phyloP scores from a whole-genome alignment of 495 filamentous ascomycete species.

The Venustampulla echinocandica region DNA sequence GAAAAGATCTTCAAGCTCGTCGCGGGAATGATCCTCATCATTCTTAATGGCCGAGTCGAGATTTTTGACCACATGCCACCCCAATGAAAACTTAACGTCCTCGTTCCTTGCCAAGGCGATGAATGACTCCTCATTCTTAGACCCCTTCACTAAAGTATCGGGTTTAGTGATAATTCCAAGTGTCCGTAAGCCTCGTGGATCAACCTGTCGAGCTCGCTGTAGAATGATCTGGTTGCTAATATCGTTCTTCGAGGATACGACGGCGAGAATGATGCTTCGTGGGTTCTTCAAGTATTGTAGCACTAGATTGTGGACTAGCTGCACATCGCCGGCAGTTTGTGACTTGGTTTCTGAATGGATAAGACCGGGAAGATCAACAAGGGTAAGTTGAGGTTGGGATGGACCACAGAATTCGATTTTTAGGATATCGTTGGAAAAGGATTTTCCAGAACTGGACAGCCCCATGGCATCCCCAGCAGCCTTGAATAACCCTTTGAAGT shows the following conservation, averaged over 20 bases:
- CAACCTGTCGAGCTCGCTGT: slow-evolving; percentile 49
- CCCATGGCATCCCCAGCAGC: slow-evolving; percentile 45
- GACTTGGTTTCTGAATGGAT: slow-evolving; percentile 40
- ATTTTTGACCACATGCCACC: slow-evolving; percentile 46
- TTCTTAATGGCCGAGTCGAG: slow-evolving; percentile 31
- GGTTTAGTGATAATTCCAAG: slow-evolving; percentile 57
- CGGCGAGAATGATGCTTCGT: slow-evolving; percentile 55
- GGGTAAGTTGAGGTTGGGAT: slow-evolving; percentile 51
- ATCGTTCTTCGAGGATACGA: slow-evolving; percentile 58
- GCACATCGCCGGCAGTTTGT: slow-evolving; percentile 37
- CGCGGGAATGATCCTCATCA: slow-evolving; percentile 28
- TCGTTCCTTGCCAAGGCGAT: slow-evolving; percentile 36
- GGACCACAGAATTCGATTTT: slow-evolving; percentile 62
- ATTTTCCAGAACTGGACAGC: slow-evolving; percentile 32
- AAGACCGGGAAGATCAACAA: slow-evolving; percentile 63
- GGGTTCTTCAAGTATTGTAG: slow-evolving; percentile 51
- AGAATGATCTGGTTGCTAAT: slow-evolving; percentile 44
- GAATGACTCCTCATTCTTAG: slow-evolving; percentile 30
- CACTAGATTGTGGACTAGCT: slow-evolving; percentile 44
- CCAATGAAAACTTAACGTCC: slow-evolving; percentile 36
- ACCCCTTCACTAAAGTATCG: slow-evolving; percentile 31
- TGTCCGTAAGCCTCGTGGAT: slow-evolving; percentile 65
- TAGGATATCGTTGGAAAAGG: slow-evolving; percentile 55
- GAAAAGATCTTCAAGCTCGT: slow-evolving; percentile 28
- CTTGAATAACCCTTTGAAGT: slow-evolving; percentile 17